Evolutionary conservation across 2,329 filamentous ascomycete genomes (phyloP).

Genomic region (Clonostachys chloroleuca): DNA sequence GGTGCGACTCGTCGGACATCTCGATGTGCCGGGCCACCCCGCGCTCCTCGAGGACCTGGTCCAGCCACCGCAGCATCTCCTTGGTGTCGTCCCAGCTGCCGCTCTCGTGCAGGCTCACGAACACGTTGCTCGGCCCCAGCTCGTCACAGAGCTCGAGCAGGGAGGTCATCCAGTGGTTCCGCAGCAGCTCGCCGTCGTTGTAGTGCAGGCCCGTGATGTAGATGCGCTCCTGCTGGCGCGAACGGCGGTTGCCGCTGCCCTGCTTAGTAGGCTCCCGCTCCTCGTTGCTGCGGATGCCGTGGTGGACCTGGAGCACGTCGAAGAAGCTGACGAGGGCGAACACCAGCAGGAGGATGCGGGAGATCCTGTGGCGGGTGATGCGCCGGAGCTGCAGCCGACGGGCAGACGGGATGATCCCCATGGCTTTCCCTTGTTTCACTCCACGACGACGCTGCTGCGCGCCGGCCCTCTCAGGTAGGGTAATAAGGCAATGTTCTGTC

Average conservation of each 20-base stretch:
- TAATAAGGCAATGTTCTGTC: too few species aligned
- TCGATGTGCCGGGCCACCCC: constrained; percentile 51
- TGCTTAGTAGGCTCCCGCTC: not conserved
- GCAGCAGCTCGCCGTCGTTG: constrained; percentile 58
- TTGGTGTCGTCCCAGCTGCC: constrained; percentile 69
- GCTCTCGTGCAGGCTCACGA: constrained; percentile 63
- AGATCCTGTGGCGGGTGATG: constrained; percentile 24
- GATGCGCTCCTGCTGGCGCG: constrained; percentile 30
- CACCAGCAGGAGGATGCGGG: constrained; percentile 25
- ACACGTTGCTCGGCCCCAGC: constrained; percentile 61
- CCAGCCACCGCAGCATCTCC: constrained; percentile 51
- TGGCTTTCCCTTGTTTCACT: not conserved
- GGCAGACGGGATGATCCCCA: constrained; percentile 9
- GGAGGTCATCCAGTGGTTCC: constrained; percentile 57
- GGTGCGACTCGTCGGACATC: constrained; percentile 54
- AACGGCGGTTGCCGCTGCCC: constrained; percentile 6
- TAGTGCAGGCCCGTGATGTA: constrained; percentile 69
- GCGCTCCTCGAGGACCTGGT: constrained; percentile 42
- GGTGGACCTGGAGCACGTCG: constrained; percentile 30
- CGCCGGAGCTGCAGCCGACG: constrained; percentile 28
- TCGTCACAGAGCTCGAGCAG: constrained; percentile 49
- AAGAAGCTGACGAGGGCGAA: constrained; percentile 28
- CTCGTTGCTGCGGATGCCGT: constrained; percentile 19
- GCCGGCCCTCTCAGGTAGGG: too few species aligned
- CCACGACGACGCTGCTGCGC: too few species aligned